Conservation (phyloP, 202 grass and related monocot species). For the Sporobolus alterniflorus region DNA sequence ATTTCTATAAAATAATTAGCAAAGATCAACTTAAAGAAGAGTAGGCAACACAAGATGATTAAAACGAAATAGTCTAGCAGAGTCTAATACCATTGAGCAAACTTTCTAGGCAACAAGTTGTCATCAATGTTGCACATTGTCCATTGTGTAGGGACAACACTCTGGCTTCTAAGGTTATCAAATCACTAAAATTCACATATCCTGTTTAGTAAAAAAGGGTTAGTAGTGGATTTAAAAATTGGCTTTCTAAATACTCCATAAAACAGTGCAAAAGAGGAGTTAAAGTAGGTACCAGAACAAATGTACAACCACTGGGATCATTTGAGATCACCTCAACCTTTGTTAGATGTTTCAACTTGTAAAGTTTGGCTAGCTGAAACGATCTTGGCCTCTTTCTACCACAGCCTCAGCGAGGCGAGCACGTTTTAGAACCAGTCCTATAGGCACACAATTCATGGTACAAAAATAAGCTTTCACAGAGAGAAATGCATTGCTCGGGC, state of each 20-base stretch:
- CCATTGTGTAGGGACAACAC: slow-evolving; percentile 96
- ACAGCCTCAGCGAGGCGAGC: too few species aligned
- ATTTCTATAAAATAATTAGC: slow-evolving; percentile 73
- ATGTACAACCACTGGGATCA: slow-evolving; percentile 96
- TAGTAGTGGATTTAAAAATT: slow-evolving; percentile 36
- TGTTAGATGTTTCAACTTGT: slow-evolving; percentile 99
- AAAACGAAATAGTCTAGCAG: slow-evolving; percentile 26
- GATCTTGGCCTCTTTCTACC: too few species aligned
- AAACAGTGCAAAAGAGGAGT: slow-evolving; percentile 33
- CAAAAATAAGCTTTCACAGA: background rate
- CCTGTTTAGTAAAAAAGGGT: slow-evolving; percentile 24
- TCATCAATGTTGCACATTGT: slow-evolving; percentile 98
- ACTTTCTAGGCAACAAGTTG: slow-evolving; percentile 73
- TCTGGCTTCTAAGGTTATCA: slow-evolving; percentile 96
- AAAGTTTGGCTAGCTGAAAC: slow-evolving; percentile 88
- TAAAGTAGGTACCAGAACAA: slow-evolving; percentile 90
- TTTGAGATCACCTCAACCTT: slow-evolving; percentile 98
- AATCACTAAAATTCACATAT: slow-evolving; percentile 67
- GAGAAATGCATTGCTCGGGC: background rate
- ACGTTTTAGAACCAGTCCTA: too few species aligned
- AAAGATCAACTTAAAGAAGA: slow-evolving; percentile 28
- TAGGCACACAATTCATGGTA: background rate
- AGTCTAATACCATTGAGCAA: slow-evolving; percentile 40
- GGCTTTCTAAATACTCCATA: slow-evolving; percentile 22
- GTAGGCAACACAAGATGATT: slow-evolving; percentile 13